phyloP scores from a whole-genome alignment of 2,329 filamentous ascomycete genomes.

The Aspergillus uvarum region DNA sequence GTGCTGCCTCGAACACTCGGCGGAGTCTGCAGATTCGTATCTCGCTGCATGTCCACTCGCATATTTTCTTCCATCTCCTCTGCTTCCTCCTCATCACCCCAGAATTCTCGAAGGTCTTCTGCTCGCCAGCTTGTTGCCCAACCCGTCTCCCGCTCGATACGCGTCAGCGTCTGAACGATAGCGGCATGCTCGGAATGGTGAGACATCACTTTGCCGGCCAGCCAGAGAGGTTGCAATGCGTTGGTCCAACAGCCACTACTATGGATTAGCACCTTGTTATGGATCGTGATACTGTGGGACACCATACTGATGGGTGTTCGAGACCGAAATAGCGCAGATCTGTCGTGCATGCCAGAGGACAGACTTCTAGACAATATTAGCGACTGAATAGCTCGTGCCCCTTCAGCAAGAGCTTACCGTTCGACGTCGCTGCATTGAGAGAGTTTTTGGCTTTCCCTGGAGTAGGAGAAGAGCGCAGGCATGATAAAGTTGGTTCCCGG shows the following conservation, averaged over 20 bases:
- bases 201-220: slow-evolving; percentile 50
- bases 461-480: slow-evolving; percentile 31
- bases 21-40: slow-evolving; percentile 5
- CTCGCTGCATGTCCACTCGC: slow-evolving; percentile 6
- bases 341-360: slow-evolving; percentile 51
- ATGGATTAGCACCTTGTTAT: not conserved
- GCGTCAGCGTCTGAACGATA: slow-evolving; percentile 50
- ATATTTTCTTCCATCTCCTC: slow-evolving; percentile 6
- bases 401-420: slow-evolving; percentile 19
- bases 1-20: not conserved
- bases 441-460: slow-evolving; percentile 30
- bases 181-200: slow-evolving; percentile 45
- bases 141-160: slow-evolving; percentile 54
- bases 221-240: slow-evolving; percentile 49
- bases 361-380: slow-evolving; percentile 30
- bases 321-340: slow-evolving; percentile 48
- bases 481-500: slow-evolving; percentile 39
- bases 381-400: not conserved
- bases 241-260: slow-evolving; percentile 46
- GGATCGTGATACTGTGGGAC: not conserved
- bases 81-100: slow-evolving; percentile 44
- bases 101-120: slow-evolving; percentile 54
- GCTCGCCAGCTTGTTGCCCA: slow-evolving; percentile 56
- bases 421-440: slow-evolving; percentile 21
- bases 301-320: slow-evolving; percentile 43